Base-by-base conservation (phyloP, 2,329 filamentous ascomycete genomes). In the Chrysoporthe puriensis region DNA sequence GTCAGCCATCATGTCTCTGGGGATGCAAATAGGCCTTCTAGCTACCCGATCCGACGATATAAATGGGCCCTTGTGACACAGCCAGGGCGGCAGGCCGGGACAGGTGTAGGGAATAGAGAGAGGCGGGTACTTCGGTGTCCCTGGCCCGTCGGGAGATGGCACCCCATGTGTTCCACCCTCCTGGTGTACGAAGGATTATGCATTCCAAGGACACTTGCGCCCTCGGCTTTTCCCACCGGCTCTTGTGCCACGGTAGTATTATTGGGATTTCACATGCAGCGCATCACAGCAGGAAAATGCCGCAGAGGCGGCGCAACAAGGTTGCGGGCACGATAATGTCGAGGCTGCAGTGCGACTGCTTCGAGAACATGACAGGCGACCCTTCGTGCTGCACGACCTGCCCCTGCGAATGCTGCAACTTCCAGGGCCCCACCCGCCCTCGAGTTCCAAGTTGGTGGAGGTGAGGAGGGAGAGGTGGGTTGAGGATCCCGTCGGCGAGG, bases 311-410 rank as follows among this genome's bases (percentile, higher is more conserved):
- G 43, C 26, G 42, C 54, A 44, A 52, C n/a, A 50, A 42, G 44
- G 43, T 42, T 50, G 50, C 60, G 52, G 44, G 16, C 44, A 67
- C 61, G 60, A 63, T 52, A 66, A 59, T 59, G 43, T 52, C 34
- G 18, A 4, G 18, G 43, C 43, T 63, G 60, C 60, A 52, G 65
- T 67, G 65, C 50, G 26, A 66, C 64, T 56, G 21, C 63, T 54
- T 60, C 56, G 52, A 50, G 34, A 43, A 52, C 34, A 9, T 59
- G 46, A 66, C 58, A 54, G 50, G 26, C 50, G 21, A 14, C 21
- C 3, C 2, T 56, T 18, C 13, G 32, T 18, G 26, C 34, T 14
- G 26, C 34, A 56, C 52, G 34, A 8, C 32, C 14, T 40, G 54
- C 32, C 18, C 54, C 7, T 14, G 14, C 16, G 26, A 32, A 13